phyloP scores from a whole-genome alignment of 2,329 filamentous ascomycete species.

The Apiospora marii region DNA sequence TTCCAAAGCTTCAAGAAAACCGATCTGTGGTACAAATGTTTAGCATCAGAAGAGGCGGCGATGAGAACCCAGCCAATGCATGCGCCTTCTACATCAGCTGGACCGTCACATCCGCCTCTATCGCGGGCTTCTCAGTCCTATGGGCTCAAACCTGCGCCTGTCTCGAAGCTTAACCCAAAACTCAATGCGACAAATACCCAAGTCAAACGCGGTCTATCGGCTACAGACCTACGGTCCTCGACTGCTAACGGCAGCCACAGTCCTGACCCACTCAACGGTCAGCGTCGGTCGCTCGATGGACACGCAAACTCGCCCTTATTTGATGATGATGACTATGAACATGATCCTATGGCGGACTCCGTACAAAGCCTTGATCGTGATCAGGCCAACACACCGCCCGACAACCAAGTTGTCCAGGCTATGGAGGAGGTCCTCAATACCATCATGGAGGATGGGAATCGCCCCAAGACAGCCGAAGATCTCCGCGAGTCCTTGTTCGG shows the following conservation, averaged over 20 bases:
- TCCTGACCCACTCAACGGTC: slow-evolving; percentile 49
- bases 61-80: slow-evolving; percentile 41
- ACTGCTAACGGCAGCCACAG: slow-evolving; percentile 47
- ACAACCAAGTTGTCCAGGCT: slow-evolving; percentile 85
- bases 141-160: slow-evolving; percentile 53
- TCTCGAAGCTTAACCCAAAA: slow-evolving; percentile 51
- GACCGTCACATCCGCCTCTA: slow-evolving; percentile 38
- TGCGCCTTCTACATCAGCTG: slow-evolving; percentile 33
- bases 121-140: slow-evolving; percentile 47
- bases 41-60: slow-evolving; percentile 83
- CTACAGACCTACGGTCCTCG: slow-evolving; percentile 54
- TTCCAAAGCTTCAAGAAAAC: slow-evolving; percentile 90
- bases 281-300: slow-evolving; percentile 77
- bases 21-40: slow-evolving; percentile 94
- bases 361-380: slow-evolving; percentile 82
- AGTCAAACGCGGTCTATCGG: slow-evolving; percentile 54
- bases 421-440: slow-evolving; percentile 92
- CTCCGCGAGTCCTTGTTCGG: slow-evolving; percentile 73
- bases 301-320: slow-evolving; percentile 67
- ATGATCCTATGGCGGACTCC: slow-evolving; percentile 74
- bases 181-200: slow-evolving; percentile 41
- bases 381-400: slow-evolving; percentile 65
- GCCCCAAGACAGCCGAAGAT: slow-evolving; percentile 68
- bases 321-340: slow-evolving; percentile 82
- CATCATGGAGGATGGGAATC: slow-evolving; percentile 81